Base-by-base conservation (phyloP, 2,329 filamentous ascomycete genomes). In the Aschersonia sp. region DNA sequence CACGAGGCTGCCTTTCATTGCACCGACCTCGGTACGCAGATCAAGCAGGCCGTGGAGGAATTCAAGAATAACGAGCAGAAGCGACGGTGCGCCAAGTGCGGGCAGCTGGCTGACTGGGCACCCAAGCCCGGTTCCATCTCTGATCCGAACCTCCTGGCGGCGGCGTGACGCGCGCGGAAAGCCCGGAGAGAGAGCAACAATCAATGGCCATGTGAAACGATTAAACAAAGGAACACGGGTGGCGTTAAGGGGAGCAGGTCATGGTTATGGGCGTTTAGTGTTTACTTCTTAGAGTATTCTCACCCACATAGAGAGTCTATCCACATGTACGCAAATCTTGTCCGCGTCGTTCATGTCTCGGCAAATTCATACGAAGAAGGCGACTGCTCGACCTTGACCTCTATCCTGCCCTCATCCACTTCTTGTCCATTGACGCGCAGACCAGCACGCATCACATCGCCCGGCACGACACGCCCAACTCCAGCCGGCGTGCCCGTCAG, bases 401-500 rank as follows among this genome's bases (percentile, higher is more conserved):
- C 85, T 54, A 97, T 85, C 60, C 71, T 82, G 35, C 85, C 86
- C 71, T 94, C 85, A 61, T 89, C 80, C 32, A 97, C 66, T 69
- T 94, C 88, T 70, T 84, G 81, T 40, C 89, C 89, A 49, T 75
- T 73, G 31, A 95, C 80, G 61, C 78, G 81, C 55, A 97, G 73
- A 4, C 89, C 89, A 30, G 86, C 89, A 53, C 75, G 82, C 76
- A 98, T 87, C 32, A 91, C 73, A 67, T 98, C 89, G 2, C 92
- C 92, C 1, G 85, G 80, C 51, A 81, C 78, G 2, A 95, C 89
- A 28, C 82, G 75, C 1, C 92, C 92, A 2, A 98, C 92, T 9
- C 92, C 92, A 69, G 96, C 96, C 45, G 92, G 92, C 46, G 92
- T 98, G 20, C 92, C 92, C n/a, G 92, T 98, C 56, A 98, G 70